Evolutionary conservation across 2,329 filamentous ascomycete species (phyloP), one percentile per base, ranked within the genome.

Genomic region (Xylaria multiplex): DNA sequence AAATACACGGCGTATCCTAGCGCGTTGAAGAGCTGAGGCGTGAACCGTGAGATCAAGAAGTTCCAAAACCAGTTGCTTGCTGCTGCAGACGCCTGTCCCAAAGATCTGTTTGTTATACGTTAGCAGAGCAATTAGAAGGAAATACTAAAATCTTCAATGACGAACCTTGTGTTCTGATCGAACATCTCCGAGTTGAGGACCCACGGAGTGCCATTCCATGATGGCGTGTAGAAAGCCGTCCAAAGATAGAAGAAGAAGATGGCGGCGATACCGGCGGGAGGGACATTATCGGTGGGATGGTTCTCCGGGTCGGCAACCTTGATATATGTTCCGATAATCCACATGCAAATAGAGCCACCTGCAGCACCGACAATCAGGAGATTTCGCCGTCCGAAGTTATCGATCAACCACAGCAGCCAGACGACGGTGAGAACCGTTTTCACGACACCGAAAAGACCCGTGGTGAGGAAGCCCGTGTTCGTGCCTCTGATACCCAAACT

Each of bases 121-220:
- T n/a, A 67, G 57, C 52, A 11, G 42, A 16, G 24, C 13, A 8
- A 11, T 32, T 9, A 5, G 14, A n/a, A 37, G 8, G 7, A 32
- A 14, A 24, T n/a, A 59, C 14, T 53, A 19, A n/a, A 43, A 30
- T 43, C n/a, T 6, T 3, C 49, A 11, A 22, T 16, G 14, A 54
- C 66, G 52, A 22, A 72, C 70, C 90, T 84, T 16, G 88, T 87
- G 78, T 90, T 90, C 69, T 88, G 86, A 72, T 90, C 86, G 77
- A 93, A 93, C 82, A 93, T 93, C 77, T 93, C 90, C 0, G 84
- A 84, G 81, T 92, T 92, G 74, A 91, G 80, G 24, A 93, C 90
- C 91, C 91, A 93, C 0, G 90, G 91, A 0, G 89, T 91, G 1
- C 89, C 90, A 74, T 91, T 91, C 90, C 89, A 92, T 0, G 86